Conservation (phyloP, 2,329 filamentous ascomycete genomes). For the Huntiella decipiens region DNA sequence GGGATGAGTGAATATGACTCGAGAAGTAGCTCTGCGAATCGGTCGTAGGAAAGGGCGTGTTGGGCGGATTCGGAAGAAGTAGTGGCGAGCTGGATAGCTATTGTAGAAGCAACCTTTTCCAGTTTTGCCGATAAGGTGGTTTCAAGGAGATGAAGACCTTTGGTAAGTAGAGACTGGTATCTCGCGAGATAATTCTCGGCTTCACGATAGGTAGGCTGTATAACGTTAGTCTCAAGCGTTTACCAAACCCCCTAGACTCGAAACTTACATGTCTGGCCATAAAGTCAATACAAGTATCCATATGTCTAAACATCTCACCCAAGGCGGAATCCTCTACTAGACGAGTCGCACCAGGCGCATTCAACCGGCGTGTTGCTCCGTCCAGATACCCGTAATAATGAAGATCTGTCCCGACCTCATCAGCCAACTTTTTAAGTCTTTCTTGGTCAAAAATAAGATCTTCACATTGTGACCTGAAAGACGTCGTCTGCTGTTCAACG, state of each 20-base stretch:
- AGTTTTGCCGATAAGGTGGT: conserved; percentile 34
- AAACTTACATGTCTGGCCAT: conserved; percentile 64
- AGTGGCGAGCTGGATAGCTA: conserved; percentile 32
- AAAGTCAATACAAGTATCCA: conserved; percentile 82
- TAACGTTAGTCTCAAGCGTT: background rate
- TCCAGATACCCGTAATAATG: conserved; percentile 91
- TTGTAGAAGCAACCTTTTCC: conserved; percentile 34
- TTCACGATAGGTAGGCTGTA: conserved; percentile 63
- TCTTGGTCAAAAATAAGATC: conserved; percentile 67
- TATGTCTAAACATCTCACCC: conserved; percentile 65
- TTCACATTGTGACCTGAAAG: conserved; percentile 83
- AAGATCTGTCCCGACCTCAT: conserved; percentile 75
- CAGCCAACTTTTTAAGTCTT: conserved; percentile 57
- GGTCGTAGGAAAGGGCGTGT: conserved; percentile 39
- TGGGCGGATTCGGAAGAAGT: conserved; percentile 40
- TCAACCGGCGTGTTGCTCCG: conserved; percentile 71
- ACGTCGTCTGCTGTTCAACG: conserved; percentile 79
- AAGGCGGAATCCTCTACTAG: conserved; percentile 73
- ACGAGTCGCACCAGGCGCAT: conserved; percentile 74
- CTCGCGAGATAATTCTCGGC: conserved; percentile 72
- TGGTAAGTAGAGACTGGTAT: conserved; percentile 62
- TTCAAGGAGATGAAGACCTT: conserved; percentile 42
- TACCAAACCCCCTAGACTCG: background rate
- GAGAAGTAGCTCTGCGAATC: conserved; percentile 37
- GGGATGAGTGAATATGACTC: conserved; percentile 36